phyloP scores from a whole-genome alignment of 2,329 filamentous ascomycete species.

The Oidium heveae region DNA sequence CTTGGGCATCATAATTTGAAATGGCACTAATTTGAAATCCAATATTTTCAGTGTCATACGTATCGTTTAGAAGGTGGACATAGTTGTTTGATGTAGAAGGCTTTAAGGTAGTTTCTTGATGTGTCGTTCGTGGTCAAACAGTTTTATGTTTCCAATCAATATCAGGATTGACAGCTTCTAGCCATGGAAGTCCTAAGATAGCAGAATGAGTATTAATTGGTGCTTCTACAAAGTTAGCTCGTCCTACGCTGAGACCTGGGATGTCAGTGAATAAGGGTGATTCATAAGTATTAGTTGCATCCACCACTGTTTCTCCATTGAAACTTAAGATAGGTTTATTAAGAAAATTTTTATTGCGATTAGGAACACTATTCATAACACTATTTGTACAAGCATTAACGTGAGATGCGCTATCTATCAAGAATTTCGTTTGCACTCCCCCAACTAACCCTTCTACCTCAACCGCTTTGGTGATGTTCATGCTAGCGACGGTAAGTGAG shows the following conservation, averaged over 20 bases:
- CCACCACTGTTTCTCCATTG: background rate
- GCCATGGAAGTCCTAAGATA: background rate
- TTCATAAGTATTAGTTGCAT: background rate
- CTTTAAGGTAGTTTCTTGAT: no score
- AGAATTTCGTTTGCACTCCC: background rate
- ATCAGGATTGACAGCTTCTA: background rate
- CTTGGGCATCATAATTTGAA: no score
- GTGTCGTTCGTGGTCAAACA: no score
- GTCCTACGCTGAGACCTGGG: background rate
- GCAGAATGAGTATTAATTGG: background rate
- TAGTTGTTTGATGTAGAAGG: no score
- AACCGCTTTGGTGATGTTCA: background rate
- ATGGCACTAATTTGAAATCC: no score
- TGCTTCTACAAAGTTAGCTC: background rate
- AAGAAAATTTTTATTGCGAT: background rate
- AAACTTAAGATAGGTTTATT: background rate
- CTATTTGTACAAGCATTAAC: background rate
- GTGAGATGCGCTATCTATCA: background rate
- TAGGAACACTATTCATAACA: background rate
- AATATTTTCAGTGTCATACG: no score
- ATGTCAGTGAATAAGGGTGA: background rate
- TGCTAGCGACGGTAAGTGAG: background rate
- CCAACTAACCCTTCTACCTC: background rate
- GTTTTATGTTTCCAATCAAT: no score
- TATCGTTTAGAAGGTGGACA: no score